Evolutionary conservation across 257 asterid genomes (phyloP).

Genomic region (Vinca minor): DNA sequence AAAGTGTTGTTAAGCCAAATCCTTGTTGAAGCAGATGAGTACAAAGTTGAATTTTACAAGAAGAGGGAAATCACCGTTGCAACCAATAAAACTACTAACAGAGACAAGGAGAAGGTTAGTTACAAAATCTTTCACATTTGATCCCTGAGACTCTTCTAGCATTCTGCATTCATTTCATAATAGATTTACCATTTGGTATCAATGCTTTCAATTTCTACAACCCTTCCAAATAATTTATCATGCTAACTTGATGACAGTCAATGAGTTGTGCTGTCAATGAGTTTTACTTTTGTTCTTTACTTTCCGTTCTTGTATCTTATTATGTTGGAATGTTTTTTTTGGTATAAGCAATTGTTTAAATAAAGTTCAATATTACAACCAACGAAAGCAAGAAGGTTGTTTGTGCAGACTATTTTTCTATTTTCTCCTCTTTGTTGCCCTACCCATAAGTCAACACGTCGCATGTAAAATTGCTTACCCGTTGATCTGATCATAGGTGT

Average conservation of each 20-base stretch:
- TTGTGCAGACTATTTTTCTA: neutral
- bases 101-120: constrained; percentile 69
- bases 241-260: neutral
- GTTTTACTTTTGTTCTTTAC: neutral
- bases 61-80: constrained; percentile 47
- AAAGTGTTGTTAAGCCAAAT: constrained; percentile 53
- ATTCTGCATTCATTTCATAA: neutral
- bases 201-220: neutral
- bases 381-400: neutral
- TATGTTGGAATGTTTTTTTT: neutral
- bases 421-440: neutral
- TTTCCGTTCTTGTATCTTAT: neutral
- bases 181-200: neutral
- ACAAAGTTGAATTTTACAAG: constrained; percentile 56
- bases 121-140: neutral
- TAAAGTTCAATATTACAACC: too few species aligned
- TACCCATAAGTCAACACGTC: neutral
- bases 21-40: constrained; percentile 57
- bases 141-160: neutral
- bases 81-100: constrained; percentile 43
- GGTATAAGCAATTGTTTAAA: neutral
- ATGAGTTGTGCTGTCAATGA: neutral
- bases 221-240: neutral
- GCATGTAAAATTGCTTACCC: constrained; percentile 4
- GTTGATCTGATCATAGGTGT: constrained; percentile 34